Evolutionary conservation across 169 alveolate genomes (phyloP).

Genomic region (Plasmodium fragile): DNA sequence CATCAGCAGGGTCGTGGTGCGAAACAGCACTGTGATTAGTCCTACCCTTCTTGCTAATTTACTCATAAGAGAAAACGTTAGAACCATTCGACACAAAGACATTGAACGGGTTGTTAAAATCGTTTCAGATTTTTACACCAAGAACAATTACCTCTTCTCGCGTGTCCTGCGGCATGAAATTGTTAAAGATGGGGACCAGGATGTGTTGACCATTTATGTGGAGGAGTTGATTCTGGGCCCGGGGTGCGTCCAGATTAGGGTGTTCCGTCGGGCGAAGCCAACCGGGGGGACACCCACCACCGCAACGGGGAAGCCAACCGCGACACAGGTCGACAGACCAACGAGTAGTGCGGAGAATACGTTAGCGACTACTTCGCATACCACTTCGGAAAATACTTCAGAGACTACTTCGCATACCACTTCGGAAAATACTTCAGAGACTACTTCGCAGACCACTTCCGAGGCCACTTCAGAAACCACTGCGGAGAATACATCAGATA

Average conservation of each 20-base stretch:
- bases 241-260: conserved; percentile 29
- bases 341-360: neutral
- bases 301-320: too few species aligned
- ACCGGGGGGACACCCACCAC: neutral
- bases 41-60: neutral
- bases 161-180: conserved; percentile 42
- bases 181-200: neutral
- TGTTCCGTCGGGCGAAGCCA: neutral
- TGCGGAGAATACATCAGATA: neutral
- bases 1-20: conserved; percentile 33
- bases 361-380: neutral
- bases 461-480: neutral
- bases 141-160: conserved; percentile 23
- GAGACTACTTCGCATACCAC: neutral
- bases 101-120: conserved; percentile 50
- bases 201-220: conserved; percentile 24
- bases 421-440: neutral
- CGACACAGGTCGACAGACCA: neutral
- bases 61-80: conserved; percentile 14
- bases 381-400: neutral
- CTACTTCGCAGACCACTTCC: neutral
- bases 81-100: conserved; percentile 35
- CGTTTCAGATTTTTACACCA: conserved; percentile 27
- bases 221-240: conserved; percentile 24
- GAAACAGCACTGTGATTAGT: conserved; percentile 45